Evolutionary conservation across 192 early-diverging fungal species (phyloP), one percentile per base, ranked within the genome.

Genomic region (Phlyctochytrium arcticum): DNA sequence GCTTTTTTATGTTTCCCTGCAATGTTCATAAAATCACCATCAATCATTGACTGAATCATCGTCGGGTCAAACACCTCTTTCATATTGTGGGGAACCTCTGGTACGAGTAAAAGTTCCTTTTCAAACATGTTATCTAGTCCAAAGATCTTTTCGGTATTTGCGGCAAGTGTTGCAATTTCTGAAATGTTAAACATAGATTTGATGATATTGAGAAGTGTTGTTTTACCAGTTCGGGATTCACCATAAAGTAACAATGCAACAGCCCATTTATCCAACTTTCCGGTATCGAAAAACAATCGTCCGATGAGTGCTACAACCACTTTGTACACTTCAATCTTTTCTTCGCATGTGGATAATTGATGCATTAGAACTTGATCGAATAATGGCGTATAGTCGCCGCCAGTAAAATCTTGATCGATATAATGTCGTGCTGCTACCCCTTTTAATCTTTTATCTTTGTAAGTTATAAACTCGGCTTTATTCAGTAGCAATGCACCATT

Each of bases 1-100:
- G 58, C 58, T 8, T 46, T 60, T 27, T 9, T 12, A 27, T 60
- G 58, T 60, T 60, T 60, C 21, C 10, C 58, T 10, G 34, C 58
- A n/a, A 60, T 26, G 27, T 34, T 60, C 10, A 29, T 27, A 17
- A 21, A 9, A 10, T 60, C 58, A 19, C 58, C 58, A 26, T 23
- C 34, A 26, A 60, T 48, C 58, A 60, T 60, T 12, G 7, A 17
- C 48, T 60, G 58, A 50, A 60, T 12, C n/a, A 60, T 6, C 23
- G 42, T 60, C 12, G 58, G 12, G 48, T 60, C 58, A 21, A 47
- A 34, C n/a, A 7, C 6, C 12, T 50, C n/a, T 6, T 46, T 6
- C 34, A 60, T 23, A 19, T 60, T 27, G 6, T 6, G 5, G 8
- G 58, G 58, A 39, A 60, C 29, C 17, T 60, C 58, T 7, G 58